Evolutionary conservation across 345 rosid genomes (phyloP), one percentile per base, ranked within the genome.

Genomic region (Euphorbia tirucalli): DNA sequence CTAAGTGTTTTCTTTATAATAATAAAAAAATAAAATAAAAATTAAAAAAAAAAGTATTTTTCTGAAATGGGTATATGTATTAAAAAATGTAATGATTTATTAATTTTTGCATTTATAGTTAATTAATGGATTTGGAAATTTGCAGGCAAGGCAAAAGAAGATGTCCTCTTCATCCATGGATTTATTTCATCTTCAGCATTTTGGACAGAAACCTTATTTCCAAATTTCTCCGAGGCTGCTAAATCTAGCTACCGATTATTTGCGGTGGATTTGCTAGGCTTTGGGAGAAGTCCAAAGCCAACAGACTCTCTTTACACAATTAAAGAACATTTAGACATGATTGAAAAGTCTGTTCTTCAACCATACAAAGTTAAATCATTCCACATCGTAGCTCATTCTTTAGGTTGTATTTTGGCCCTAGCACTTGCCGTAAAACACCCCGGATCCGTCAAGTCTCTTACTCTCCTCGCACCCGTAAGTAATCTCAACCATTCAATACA

Each of bases 321-420:
- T 19, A 87, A 81, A 79, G 99, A 96, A 71, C 99, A 96, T 72
- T 61, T 96, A 62, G 98, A 93, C 64, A 93, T 88, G 97, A 96
- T 93, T 52, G 99, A 93, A 62, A 49, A 61, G 52, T 83, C 78
- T 9, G 79, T 85, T 66, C 48, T 82, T n/a, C 79, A 78, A 52
- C 71, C 80, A 9, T 80, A 89, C 80, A 74, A 83, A 59, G 93
- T 95, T 39, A 87, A 85, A 78, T 86, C 98, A 24, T 95, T 93
- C 83, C 99, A 93, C 87, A 69, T 95, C 41, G 98, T 95, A 72
- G 99, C 97, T 71, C 99, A 95, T 79, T 95, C 99, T n/a, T 76
- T 95, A 66, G 99, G 99, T 71, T 95, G 99, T 90, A 89, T 95
- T 70, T 77, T 95, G 82, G 99, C 98, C 68, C 85, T 96, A 37